Evolutionary conservation across 345 rosid genomes (phyloP), one percentile per base, ranked within the genome.

Genomic region (Hypericum androsaemum): DNA sequence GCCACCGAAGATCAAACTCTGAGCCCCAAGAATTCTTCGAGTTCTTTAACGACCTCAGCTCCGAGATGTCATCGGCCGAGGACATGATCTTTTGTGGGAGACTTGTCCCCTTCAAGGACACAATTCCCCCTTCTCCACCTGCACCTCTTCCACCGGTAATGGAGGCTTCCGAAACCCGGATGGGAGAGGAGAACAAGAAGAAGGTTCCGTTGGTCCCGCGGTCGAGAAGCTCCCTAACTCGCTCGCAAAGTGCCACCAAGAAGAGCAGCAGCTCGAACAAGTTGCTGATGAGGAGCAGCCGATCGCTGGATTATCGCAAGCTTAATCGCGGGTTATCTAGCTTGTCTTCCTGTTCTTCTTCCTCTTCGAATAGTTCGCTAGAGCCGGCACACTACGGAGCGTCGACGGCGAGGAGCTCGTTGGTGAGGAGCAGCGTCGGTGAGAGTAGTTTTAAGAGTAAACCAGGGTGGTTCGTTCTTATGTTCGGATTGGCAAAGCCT

Each of bases 11-110:
- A 43, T 53, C 69, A 17, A 52, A 66, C 12, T 64, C n/a, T n/a
- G n/a, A n/a, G n/a, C n/a, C 78, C 5, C 17, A 56, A 2, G 84
- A 84, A 37, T 43, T 74, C 53, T 85, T 85, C 38, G 82, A 80
- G 78, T 85, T 85, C 41, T 46, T 67, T n/a, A 56, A 53, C 45
- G 59, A 74, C 60, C 39, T 71, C 10, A 63, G 65, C 50, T 62
- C 71, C 22, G 76, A 74, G 32, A 77, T 80, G 77, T 68, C 79
- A 32, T 76, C 92, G 0, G 88, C 95, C n/a, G 92, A 86, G 52
- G 86, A 83, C 49, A 73, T 83, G 43, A 75, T 86, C 62, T 71
- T 76, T 55, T 64, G 72, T 52, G 95, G 95, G 8, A 81, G 78
- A 56, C 82, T 86, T 64, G 60, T 86, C 36, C 78, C 92, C 3